Conservation (phyloP, 495 filamentous ascomycete species). For the Recurvomyces mirabilis region DNA sequence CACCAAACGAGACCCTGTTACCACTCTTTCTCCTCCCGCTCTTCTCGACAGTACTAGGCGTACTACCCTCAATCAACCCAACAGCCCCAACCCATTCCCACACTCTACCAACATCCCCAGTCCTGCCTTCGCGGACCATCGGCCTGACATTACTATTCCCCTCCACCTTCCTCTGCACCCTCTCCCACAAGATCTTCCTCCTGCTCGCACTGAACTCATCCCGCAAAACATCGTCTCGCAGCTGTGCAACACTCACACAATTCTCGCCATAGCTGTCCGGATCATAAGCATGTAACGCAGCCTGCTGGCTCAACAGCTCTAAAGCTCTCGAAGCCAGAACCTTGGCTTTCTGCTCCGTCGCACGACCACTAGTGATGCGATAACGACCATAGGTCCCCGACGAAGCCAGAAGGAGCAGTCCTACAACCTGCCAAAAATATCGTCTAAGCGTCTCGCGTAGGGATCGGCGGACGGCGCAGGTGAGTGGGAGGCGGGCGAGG, state of each 20-base stretch:
- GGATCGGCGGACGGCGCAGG: slow-evolving; percentile 79
- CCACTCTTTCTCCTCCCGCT: slow-evolving; percentile 14
- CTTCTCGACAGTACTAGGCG: slow-evolving; percentile 5
- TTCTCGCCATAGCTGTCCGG: slow-evolving; percentile 48
- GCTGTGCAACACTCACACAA: slow-evolving; percentile 74
- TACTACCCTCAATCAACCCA: slow-evolving; percentile 11
- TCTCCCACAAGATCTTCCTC: slow-evolving; percentile 68
- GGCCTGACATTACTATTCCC: slow-evolving; percentile 85
- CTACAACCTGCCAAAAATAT: slow-evolving; percentile 87
- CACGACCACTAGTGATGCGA: slow-evolving; percentile 43
- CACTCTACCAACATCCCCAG: slow-evolving; percentile 73
- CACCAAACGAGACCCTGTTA: slow-evolving; percentile 11
- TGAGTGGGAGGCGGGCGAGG: slow-evolving; percentile 77
- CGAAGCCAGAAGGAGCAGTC: slow-evolving; percentile 45
- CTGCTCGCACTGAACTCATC: slow-evolving; percentile 64
- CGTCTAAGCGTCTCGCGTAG: slow-evolving; percentile 82
- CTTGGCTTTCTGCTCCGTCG: slow-evolving; percentile 60
- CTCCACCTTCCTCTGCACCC: slow-evolving; percentile 74
- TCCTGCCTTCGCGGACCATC: slow-evolving; percentile 66
- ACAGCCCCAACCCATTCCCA: slow-evolving; percentile 94
- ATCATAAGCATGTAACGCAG: slow-evolving; percentile 58
- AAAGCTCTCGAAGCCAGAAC: slow-evolving; percentile 69
- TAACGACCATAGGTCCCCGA: slow-evolving; percentile 46
- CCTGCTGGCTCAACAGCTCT: slow-evolving; percentile 70
- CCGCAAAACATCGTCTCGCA: slow-evolving; percentile 82